Conservation (phyloP, 345 rosid genomes). For the Dipteronia dyeriana region DNA sequence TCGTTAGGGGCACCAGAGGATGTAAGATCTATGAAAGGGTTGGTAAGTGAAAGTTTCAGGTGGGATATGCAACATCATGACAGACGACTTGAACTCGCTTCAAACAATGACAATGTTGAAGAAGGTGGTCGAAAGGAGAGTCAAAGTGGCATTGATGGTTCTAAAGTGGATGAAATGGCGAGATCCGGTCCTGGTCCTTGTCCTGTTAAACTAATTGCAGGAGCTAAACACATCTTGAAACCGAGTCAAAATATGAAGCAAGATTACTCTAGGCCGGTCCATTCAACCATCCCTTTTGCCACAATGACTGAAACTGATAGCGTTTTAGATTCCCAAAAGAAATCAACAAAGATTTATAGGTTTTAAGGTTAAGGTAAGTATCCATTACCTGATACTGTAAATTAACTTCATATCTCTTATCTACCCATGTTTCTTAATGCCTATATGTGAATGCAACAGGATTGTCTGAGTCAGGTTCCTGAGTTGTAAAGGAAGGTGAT, state of each 20-base stretch:
- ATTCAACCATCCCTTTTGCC: conserved; percentile 36
- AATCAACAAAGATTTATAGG: conserved; percentile 36
- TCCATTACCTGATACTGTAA: neutral
- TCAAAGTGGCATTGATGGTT: conserved; percentile 18
- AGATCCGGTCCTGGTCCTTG: conserved; percentile 24
- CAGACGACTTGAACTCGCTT: conserved; percentile 7
- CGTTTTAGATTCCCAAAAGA: conserved; percentile 34
- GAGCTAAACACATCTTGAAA: conserved; percentile 48
- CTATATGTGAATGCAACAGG: conserved; percentile 6
- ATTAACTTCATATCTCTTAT: neutral
- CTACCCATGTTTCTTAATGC: neutral
- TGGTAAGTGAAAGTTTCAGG: conserved; percentile 11
- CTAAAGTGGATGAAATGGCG: conserved; percentile 22
- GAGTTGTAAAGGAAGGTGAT: neutral
- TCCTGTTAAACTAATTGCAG: conserved; percentile 46
- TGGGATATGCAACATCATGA: conserved; percentile 5
- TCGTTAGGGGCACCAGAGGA: conserved; percentile 29
- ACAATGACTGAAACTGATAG: conserved; percentile 17
- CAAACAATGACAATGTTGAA: conserved; percentile 17
- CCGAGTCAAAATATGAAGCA: conserved; percentile 26
- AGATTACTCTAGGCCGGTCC: conserved; percentile 37
- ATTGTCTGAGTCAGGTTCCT: neutral
- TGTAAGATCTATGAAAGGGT: conserved; percentile 12
- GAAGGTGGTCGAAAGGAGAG: conserved; percentile 22
- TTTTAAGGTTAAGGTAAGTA: conserved; percentile 31